phyloP scores from a whole-genome alignment of 2,329 filamentous ascomycete species.

The Ophiostoma piceae region DNA sequence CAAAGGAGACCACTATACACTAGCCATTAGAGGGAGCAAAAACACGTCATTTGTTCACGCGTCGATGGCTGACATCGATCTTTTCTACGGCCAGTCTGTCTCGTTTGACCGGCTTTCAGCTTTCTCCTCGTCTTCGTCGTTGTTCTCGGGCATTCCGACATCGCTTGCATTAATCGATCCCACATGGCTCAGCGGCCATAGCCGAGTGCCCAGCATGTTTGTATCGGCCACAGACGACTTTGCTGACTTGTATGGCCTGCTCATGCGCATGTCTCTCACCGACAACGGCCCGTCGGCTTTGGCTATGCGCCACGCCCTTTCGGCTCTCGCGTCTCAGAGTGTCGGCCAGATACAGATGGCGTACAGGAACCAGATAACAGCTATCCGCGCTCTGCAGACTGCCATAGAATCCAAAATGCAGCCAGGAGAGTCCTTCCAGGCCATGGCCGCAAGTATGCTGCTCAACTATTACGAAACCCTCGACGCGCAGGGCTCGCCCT shows the following conservation, averaged over 20 bases:
- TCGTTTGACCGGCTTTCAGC: background rate
- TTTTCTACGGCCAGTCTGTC: background rate
- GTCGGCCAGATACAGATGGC: conserved; percentile 21
- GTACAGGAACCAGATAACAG: conserved; percentile 20
- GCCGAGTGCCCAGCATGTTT: conserved; percentile 22
- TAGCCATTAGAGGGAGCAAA: background rate
- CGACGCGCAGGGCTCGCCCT: conserved; percentile 17
- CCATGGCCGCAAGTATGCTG: conserved; percentile 28
- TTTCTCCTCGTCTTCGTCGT: no score
- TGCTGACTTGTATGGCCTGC: conserved; percentile 27
- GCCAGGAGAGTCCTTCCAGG: conserved; percentile 21
- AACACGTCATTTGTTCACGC: background rate
- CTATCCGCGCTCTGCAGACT: conserved; percentile 23
- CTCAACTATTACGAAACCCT: conserved; percentile 26
- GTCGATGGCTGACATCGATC: background rate
- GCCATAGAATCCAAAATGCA: conserved; percentile 17
- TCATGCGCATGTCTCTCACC: conserved; percentile 28
- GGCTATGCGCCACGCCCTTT: conserved; percentile 26
- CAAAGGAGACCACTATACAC: background rate
- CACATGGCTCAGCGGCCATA: conserved; percentile 17
- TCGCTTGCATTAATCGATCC: background rate
- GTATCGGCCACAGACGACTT: conserved; percentile 23
- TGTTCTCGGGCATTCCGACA: background rate
- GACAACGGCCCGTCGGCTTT: conserved; percentile 25
- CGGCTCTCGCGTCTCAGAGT: conserved; percentile 25